Conservation (phyloP, 2,329 filamentous ascomycete species). For the Verticillium klebahnii region DNA sequence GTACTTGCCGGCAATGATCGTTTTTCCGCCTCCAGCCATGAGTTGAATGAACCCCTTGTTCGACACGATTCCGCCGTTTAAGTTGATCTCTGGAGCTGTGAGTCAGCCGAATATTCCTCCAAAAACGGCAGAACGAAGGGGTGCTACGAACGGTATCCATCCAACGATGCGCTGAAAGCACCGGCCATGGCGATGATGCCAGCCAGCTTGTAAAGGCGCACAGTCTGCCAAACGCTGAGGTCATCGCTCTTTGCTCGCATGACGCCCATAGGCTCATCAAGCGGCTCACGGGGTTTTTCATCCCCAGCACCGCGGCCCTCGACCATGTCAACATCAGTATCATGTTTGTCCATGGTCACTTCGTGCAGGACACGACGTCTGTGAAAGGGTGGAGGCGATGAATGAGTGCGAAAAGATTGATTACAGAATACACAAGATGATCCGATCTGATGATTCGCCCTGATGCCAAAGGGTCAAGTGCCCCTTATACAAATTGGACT, state of each 20-base stretch:
- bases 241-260: slow-evolving; percentile 33
- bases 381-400: not conserved
- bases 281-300: not conserved
- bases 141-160: slow-evolving; percentile 29
- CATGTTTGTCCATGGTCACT: not conserved
- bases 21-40: slow-evolving; percentile 22
- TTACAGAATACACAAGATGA: not conserved
- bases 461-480: not conserved
- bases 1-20: slow-evolving; percentile 27
- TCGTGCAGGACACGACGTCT: not conserved
- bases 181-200: slow-evolving; percentile 32
- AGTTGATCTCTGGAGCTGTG: slow-evolving; percentile 13
- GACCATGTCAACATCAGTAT: slow-evolving; percentile 10
- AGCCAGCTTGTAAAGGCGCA: slow-evolving; percentile 26
- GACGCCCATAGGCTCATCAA: slow-evolving; percentile 7
- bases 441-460: not conserved
- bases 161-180: slow-evolving; percentile 34
- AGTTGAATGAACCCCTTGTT: slow-evolving; percentile 35
- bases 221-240: slow-evolving; percentile 30
- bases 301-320: slow-evolving; percentile 6
- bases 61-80: slow-evolving; percentile 32
- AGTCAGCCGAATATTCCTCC: slow-evolving; percentile 14
- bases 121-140: too few species aligned
- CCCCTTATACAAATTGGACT: not conserved
- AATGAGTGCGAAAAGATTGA: not conserved